These are phyloP conservation scores for Teratosphaeria epicoccoides DNA, from an alignment of 2,329 filamentous ascomycete genomes.

Conservation along the genomic window DNA sequence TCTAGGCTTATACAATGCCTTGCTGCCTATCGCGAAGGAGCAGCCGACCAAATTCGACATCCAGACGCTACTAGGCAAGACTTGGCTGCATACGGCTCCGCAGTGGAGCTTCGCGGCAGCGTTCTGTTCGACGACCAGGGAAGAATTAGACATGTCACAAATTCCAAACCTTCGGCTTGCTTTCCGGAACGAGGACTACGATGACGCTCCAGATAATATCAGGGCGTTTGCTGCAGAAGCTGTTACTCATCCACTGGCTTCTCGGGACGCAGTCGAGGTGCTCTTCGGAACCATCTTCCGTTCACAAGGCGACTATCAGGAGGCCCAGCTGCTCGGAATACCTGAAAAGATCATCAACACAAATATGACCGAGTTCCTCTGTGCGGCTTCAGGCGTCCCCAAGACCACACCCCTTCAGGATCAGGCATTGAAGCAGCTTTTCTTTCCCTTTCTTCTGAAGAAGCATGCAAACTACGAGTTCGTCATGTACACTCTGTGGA, in stretches of 20 bases:
- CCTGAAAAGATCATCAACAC: conserved; percentile 54
- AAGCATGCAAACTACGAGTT: conserved; percentile 71
- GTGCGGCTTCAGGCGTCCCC: conserved; percentile 65
- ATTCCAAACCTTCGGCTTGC: conserved; percentile 73
- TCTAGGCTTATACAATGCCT: conserved; percentile 64
- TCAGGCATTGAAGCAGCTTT: conserved; percentile 65
- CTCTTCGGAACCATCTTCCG: conserved; percentile 53
- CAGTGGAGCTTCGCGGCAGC: conserved; percentile 90
- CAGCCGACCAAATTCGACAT: conserved; percentile 59
- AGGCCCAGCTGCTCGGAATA: conserved; percentile 46
- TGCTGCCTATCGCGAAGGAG: conserved; percentile 59
- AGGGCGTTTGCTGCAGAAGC: conserved; percentile 54
- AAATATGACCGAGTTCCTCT: conserved; percentile 68
- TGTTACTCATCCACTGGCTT: conserved; percentile 77
- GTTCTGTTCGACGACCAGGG: conserved; percentile 63
- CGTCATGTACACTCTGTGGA: conserved; percentile 84
- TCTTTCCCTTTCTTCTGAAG: conserved; percentile 74
- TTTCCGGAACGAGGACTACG: conserved; percentile 57
- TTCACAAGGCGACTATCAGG: conserved; percentile 46
- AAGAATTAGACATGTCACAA: conserved; percentile 70
- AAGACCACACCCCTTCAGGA: conserved; percentile 62
- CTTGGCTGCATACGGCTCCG: conserved; percentile 73
- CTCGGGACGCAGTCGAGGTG: conserved; percentile 66
- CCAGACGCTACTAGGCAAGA: conserved; percentile 77
- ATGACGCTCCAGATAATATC: conserved; percentile 48